These are phyloP conservation scores for Pichia phayaonensis DNA, from an alignment of 805 yeast genomes.

Conservation along the genomic window DNA sequence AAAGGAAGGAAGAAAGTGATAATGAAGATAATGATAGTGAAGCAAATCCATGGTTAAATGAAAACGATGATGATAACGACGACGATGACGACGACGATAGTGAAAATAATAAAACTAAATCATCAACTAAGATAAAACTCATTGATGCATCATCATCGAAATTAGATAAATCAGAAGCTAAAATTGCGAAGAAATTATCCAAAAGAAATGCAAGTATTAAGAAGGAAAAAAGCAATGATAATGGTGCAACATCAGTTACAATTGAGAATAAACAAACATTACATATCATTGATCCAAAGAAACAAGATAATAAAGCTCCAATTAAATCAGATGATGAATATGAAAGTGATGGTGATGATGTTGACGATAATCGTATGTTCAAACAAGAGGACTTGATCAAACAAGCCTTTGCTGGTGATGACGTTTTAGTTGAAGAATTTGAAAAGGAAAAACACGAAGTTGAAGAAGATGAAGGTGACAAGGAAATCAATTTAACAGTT, in stretches of 20 bases:
- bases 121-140: slow-evolving; percentile 39
- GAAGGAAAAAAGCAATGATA: slow-evolving; percentile 17
- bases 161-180: slow-evolving; percentile 39
- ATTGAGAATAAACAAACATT: slow-evolving; percentile 51
- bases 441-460: slow-evolving; percentile 64
- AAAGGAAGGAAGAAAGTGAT: slow-evolving; percentile 4
- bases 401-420: slow-evolving; percentile 97
- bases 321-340: slow-evolving; percentile 26
- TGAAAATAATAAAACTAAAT: slow-evolving; percentile 19
- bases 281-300: slow-evolving; percentile 39
- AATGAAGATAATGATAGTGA: slow-evolving; percentile 18
- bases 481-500: slow-evolving; percentile 68
- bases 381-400: slow-evolving; percentile 75
- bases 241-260: slow-evolving; percentile 29
- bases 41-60: slow-evolving; percentile 44
- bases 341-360: slow-evolving; percentile 40
- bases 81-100: slow-evolving; percentile 13
- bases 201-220: slow-evolving; percentile 26
- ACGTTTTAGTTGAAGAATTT: slow-evolving; percentile 70
- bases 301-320: slow-evolving; percentile 9
- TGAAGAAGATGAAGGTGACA: slow-evolving; percentile 71
- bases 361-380: slow-evolving; percentile 45
- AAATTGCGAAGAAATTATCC: slow-evolving; percentile 30
- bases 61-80: slow-evolving; percentile 22
- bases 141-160: slow-evolving; percentile 45